Base-by-base conservation (phyloP, 164 flowering plant genomes). In the Liquidambar formosana region DNA sequence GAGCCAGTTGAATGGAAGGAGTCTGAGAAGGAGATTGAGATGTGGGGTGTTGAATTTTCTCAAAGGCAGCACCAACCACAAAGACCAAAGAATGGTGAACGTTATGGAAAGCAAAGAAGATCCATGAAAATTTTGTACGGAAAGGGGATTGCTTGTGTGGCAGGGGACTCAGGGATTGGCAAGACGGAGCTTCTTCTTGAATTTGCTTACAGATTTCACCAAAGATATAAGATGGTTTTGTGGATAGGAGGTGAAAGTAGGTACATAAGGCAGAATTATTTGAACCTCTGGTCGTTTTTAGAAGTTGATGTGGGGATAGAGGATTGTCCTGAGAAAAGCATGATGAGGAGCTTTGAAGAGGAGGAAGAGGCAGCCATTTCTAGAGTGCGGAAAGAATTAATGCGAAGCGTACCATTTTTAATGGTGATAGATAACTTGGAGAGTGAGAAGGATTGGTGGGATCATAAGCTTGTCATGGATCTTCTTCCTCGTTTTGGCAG, bases 401-500 rank as follows among this genome's bases (percentile, higher is more conserved):
- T 89, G 94, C 76, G 97, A 69, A 91, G 87, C 77, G 86, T 91
- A 21, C 97, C 96, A 5, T 94, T 82, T 83, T 61, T 92, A 70
- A 82, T 94, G 45, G 70, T 94, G 47, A 91, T 94, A 56, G 99
- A 92, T 77, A 92, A 94, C 76, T 73, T 94, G 54, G 99, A 92
- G 77, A 87, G 82, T 67, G 99, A 94, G 74, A 90, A 89, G 79
- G 98, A 94, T 73, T 92, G 96, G 96, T 94, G 99, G 97, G 95
- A 92, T 67, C 86, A 80, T 53, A 85, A 85, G 72, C 81, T 74
- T 26, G 69, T 93, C 41, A 91, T 93, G 96, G 95, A 93, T 79
- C 89, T 93, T 47, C 88, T 93, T 59, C 98, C 98, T 22, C 93
- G 98, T 10, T 93, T 89, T 73, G 95, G 98, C 4, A 90, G 96